Conservation (phyloP, 176 grass and related monocot species). For the Aegilops umbellulata region DNA sequence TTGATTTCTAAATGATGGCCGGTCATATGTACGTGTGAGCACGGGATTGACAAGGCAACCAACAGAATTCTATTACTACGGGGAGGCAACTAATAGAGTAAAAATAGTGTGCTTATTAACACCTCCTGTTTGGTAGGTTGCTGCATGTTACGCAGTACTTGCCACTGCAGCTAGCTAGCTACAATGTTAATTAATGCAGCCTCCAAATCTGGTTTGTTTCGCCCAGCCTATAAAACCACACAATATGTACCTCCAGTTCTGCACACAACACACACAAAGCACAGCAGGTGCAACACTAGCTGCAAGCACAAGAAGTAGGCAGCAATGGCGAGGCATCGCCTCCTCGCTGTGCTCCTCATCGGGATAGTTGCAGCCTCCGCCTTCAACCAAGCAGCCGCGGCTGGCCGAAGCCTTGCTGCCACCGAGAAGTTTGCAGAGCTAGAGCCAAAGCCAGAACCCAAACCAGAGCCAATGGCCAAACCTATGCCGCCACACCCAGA, state of each 20-base stretch:
- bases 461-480: neutral
- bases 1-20: neutral
- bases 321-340: neutral
- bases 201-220: neutral
- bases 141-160: neutral
- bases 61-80: neutral
- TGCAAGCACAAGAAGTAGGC: neutral
- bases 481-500: neutral
- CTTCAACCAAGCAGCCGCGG: neutral
- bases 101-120: neutral
- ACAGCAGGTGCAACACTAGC: neutral
- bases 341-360: neutral
- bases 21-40: neutral
- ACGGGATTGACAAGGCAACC: neutral
- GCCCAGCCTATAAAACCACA: neutral
- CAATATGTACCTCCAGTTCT: neutral
- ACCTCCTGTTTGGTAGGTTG: neutral
- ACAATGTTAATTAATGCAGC: neutral
- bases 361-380: neutral
- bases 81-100: neutral
- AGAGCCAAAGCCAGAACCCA: neutral
- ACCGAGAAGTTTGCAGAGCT: neutral
- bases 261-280: neutral
- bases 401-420: neutral
- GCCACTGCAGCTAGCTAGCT: neutral